Percentiles rank a stretch among this genome's conserved stretches.
Evolutionary conservation across 148 eudicot genomes (phyloP).

Genomic region (Rhododendron simsii): DNA sequence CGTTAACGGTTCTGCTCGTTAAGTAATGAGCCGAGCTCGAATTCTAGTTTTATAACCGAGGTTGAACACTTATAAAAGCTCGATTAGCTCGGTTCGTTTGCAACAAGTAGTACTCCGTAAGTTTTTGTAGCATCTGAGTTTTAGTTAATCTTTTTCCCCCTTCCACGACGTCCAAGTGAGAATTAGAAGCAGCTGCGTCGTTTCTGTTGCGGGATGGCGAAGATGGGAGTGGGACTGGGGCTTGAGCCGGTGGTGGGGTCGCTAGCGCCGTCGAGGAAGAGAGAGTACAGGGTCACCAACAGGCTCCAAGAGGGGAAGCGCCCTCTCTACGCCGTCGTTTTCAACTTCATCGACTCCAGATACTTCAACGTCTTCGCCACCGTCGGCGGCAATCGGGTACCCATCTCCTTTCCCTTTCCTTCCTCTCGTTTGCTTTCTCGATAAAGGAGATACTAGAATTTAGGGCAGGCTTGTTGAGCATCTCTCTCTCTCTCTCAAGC

Average conservation of each 20-base stretch:
- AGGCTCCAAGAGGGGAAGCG: constrained; percentile 95
- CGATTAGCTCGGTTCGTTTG: too few species aligned
- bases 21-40: too few species aligned
- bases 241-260: constrained; percentile 89
- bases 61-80: too few species aligned
- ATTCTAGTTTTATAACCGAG: too few species aligned
- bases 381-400: constrained; percentile 83
- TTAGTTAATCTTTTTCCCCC: too few species aligned
- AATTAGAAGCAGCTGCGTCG: too few species aligned
- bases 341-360: constrained; percentile 88
- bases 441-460: not conserved
- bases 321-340: constrained; percentile 88
- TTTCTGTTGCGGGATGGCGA: constrained; percentile 33
- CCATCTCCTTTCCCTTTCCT: not conserved
- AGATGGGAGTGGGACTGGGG: constrained; percentile 36
- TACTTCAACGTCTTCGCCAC: constrained; percentile 90
- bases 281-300: constrained; percentile 84
- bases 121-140: too few species aligned
- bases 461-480: not conserved
- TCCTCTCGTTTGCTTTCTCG: not conserved
- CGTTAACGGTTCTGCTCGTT: too few species aligned
- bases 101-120: too few species aligned
- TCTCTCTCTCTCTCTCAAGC: too few species aligned
- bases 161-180: too few species aligned
- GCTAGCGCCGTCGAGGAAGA: constrained; percentile 65